phyloP scores from a whole-genome alignment of 441 rosid species.

The Gossypium lobatum region DNA sequence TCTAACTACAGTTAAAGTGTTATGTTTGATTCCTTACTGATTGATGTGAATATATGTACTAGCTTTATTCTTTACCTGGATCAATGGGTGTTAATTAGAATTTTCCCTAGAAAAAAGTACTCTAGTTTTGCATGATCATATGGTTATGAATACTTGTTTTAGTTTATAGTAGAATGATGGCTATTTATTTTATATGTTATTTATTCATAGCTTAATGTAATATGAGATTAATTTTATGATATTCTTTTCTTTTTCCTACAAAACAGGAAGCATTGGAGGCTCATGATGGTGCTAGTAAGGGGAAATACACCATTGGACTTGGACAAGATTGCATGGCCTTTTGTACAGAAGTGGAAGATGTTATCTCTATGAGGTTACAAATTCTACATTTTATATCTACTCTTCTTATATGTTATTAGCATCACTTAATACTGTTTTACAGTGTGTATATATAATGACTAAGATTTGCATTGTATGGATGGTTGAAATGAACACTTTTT shows the following conservation, averaged over 20 bases:
- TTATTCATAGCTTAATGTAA: background rate
- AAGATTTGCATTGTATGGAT: background rate
- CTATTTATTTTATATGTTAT: background rate
- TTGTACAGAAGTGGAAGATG: conserved; percentile 98
- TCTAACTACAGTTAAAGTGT: background rate
- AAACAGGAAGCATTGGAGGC: conserved; percentile 81
- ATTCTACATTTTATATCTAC: background rate
- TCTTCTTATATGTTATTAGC: background rate
- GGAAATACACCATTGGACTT: conserved; percentile 95
- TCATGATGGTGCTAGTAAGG: conserved; percentile 94
- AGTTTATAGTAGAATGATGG: background rate
- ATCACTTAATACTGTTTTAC: background rate
- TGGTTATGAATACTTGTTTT: background rate
- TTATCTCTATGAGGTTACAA: conserved; percentile 89
- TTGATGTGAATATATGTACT: background rate
- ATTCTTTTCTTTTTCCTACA: background rate
- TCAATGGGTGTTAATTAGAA: background rate
- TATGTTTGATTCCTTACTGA: background rate
- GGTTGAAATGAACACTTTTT: background rate
- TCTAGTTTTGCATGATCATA: too few relatives aligned
- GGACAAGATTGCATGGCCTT: conserved; percentile 98
- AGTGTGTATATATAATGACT: background rate
- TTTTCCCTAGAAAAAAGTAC: background rate
- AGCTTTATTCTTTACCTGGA: too few relatives aligned
- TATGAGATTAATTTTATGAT: background rate